A percentile compares a stretch with the other conserved stretches of the same genome.
Conservation (phyloP, 495 filamentous ascomycete genomes). For the Daldinia loculata region DNA sequence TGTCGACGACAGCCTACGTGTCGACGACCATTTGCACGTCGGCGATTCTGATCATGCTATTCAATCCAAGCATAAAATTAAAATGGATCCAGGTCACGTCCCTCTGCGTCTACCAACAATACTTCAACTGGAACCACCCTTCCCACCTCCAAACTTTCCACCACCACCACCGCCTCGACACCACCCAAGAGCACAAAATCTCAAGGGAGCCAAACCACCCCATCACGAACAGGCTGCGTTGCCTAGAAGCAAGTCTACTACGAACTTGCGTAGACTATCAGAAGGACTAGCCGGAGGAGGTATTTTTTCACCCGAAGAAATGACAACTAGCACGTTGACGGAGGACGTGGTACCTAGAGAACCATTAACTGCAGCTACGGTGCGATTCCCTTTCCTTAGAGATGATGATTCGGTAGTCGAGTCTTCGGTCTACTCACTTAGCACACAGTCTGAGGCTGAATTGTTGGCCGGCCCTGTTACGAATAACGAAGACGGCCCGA, state of each 20-base stretch:
- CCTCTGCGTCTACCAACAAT: neutral
- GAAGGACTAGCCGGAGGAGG: neutral
- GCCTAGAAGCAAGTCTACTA: neutral
- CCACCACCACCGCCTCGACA: neutral
- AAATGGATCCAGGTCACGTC: neutral
- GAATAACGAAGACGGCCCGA: neutral
- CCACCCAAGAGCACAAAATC: neutral
- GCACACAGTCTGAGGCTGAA: neutral
- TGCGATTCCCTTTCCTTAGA: constrained; percentile 5
- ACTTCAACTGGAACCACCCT: neutral
- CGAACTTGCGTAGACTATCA: neutral
- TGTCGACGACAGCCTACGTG: too few species aligned
- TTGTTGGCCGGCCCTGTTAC: neutral
- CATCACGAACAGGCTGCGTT: neutral
- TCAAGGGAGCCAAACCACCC: neutral
- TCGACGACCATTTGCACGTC: neutral
- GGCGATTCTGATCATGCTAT: neutral
- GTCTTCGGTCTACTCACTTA: constrained; percentile 3
- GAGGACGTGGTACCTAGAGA: neutral
- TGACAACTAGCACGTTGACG: too few species aligned
- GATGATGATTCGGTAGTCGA: neutral
- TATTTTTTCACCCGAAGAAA: neutral
- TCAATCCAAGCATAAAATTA: neutral
- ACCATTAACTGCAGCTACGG: too few species aligned
- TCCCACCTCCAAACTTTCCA: constrained; percentile 11